Percentiles rank a stretch among this genome's conserved stretches.
phyloP scores from a whole-genome alignment of 495 filamentous ascomycete genomes.

The Evernia prunastri region DNA sequence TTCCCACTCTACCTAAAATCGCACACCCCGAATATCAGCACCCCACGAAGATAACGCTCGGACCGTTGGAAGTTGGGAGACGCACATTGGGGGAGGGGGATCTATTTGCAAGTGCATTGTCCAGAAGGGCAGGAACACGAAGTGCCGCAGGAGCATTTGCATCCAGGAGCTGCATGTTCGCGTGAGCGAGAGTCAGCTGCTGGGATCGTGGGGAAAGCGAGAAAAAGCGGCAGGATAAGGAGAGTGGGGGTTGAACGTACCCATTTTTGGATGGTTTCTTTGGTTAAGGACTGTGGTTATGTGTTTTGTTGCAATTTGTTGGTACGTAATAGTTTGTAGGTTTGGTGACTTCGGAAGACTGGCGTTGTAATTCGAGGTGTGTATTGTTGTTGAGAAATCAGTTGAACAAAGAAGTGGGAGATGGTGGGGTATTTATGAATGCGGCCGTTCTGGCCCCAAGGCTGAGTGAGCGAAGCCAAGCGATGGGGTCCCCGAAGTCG shows the following conservation, averaged over 20 bases:
- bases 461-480: background rate
- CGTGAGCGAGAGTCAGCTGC: background rate
- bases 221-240: background rate
- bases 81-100: background rate
- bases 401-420: too few relatives aligned
- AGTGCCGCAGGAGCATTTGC: slow-evolving; percentile 26
- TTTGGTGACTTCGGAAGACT: background rate
- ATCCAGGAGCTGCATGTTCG: slow-evolving; percentile 25
- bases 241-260: slow-evolving; percentile 10
- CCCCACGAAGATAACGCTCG: background rate
- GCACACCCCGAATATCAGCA: background rate
- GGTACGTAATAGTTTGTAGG: background rate
- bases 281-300: too few relatives aligned
- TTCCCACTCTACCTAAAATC: background rate
- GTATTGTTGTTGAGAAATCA: background rate
- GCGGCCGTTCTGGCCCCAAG: background rate
- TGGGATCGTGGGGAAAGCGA: background rate
- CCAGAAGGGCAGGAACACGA: slow-evolving; percentile 25
- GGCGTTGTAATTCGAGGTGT: too few relatives aligned
- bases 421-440: slow-evolving; percentile 4
- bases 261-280: slow-evolving; percentile 13
- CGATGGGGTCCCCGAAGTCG: background rate
- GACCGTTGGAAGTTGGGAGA: background rate
- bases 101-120: slow-evolving; percentile 28
- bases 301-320: too few relatives aligned